Evolutionary conservation across 208 protist genomes (phyloP).

Genomic region (Trypanosomatidae sp.): DNA sequence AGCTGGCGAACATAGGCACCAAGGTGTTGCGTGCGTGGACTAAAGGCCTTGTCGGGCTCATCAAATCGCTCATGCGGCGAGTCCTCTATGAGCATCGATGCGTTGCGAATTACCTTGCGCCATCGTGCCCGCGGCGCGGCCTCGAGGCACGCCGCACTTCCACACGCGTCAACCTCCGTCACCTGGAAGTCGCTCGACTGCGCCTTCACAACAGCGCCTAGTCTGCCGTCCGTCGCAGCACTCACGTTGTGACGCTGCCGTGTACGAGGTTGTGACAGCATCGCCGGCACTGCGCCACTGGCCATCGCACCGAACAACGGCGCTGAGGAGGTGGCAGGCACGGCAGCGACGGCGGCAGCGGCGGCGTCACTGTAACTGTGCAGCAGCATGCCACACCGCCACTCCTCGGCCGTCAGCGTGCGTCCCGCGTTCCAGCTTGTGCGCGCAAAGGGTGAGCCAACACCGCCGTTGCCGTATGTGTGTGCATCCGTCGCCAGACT

Average conservation of each 20-base stretch:
- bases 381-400: slow-evolving; percentile 30
- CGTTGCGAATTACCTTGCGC: slow-evolving; percentile 53
- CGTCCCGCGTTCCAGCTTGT: slow-evolving; percentile 48
- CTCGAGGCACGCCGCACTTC: slow-evolving; percentile 22
- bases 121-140: slow-evolving; percentile 42
- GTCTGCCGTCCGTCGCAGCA: too few species aligned
- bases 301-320: slow-evolving; percentile 7
- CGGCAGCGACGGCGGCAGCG: not conserved
- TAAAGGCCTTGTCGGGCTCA: slow-evolving; percentile 40
- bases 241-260: too few species aligned
- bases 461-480: too few species aligned
- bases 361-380: slow-evolving; percentile 4
- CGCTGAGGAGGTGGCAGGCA: not conserved
- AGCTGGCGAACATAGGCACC: slow-evolving; percentile 54
- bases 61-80: slow-evolving; percentile 32
- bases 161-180: slow-evolving; percentile 34
- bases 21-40: slow-evolving; percentile 45
- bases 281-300: too few species aligned
- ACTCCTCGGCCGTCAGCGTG: slow-evolving; percentile 32
- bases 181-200: slow-evolving; percentile 59
- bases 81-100: slow-evolving; percentile 58
- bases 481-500: too few species aligned
- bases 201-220: slow-evolving; percentile 58
- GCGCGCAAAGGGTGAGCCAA: slow-evolving; percentile 7
- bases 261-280: too few species aligned